Evolutionary conservation across 1,284 basidiomycete genomes (phyloP).

Genomic region (Pyrrhoderma lamaoense): DNA sequence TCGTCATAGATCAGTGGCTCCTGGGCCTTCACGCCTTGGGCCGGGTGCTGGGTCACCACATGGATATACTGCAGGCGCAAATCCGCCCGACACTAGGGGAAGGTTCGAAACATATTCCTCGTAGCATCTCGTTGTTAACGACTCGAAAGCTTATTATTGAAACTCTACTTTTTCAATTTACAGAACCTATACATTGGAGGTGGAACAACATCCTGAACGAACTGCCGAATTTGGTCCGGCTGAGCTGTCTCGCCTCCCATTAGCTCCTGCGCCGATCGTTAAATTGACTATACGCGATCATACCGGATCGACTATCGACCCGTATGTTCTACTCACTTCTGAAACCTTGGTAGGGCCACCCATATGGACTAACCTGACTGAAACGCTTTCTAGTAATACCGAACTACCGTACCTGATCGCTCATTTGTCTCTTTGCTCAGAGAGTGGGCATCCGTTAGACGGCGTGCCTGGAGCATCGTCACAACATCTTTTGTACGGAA

Average conservation of each 20-base stretch:
- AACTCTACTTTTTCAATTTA: constrained; percentile 13
- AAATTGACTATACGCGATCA: constrained; percentile 69
- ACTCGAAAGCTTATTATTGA: constrained; percentile 21
- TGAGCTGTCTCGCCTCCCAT: constrained; percentile 70
- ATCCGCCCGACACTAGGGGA: constrained; percentile 17
- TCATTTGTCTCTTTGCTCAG: constrained; percentile 63
- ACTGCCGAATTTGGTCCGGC: constrained; percentile 74
- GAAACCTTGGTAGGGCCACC: neutral
- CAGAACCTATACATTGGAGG: constrained; percentile 67
- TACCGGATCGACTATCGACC: constrained; percentile 54
- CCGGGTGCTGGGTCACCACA: constrained; percentile 7
- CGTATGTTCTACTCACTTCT: constrained; percentile 41
- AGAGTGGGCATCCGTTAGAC: constrained; percentile 54
- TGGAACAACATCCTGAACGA: constrained; percentile 72
- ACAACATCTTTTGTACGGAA: constrained; percentile 71
- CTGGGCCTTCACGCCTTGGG: constrained; percentile 13
- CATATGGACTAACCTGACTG: constrained; percentile 4
- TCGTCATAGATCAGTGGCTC: constrained; percentile 6
- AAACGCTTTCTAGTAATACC: constrained; percentile 26
- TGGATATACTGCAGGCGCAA: constrained; percentile 3
- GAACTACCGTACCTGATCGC: constrained; percentile 81
- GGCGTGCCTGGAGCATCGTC: constrained; percentile 38
- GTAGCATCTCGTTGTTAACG: constrained; percentile 1
- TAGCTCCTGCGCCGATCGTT: constrained; percentile 75
- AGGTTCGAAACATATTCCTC: constrained; percentile 13